A percentile compares a stretch with the other conserved stretches of the same genome.
Evolutionary conservation across 1,139 yeast genomes (phyloP).

Genomic region (Taphrina betulina): DNA sequence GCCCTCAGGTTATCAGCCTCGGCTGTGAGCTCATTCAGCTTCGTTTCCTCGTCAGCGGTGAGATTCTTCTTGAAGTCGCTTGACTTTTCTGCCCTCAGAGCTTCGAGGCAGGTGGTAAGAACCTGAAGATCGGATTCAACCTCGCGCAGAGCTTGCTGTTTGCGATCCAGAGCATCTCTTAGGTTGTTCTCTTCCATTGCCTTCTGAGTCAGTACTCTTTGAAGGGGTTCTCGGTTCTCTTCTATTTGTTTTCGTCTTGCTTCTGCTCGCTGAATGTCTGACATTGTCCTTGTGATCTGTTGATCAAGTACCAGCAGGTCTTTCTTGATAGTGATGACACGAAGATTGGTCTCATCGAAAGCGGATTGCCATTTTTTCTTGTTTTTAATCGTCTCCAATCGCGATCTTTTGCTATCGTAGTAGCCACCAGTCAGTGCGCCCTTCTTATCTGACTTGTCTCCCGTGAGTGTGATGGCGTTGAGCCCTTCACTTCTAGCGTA

Average conservation of each 20-base stretch:
- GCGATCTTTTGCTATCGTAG: conserved; percentile 64
- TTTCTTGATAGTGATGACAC: conserved; percentile 47
- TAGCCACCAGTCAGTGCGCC: conserved; percentile 92
- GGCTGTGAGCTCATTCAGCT: conserved; percentile 42
- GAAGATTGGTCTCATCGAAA: conserved; percentile 47
- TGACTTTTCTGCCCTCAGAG: conserved; percentile 54
- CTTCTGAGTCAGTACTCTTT: conserved; percentile 49
- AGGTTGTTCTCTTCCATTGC: conserved; percentile 48
- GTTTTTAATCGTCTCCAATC: conserved; percentile 66
- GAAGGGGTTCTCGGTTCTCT: conserved; percentile 51
- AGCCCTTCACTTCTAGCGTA: conserved; percentile 62
- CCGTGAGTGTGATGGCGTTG: conserved; percentile 83
- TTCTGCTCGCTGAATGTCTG: conserved; percentile 52
- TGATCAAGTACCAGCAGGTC: conserved; percentile 49
- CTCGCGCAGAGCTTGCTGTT: conserved; percentile 38
- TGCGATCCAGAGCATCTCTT: conserved; percentile 30
- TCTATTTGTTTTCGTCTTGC: conserved; percentile 49
- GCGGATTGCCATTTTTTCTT: conserved; percentile 57
- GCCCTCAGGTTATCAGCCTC: conserved; percentile 46
- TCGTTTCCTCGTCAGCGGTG: conserved; percentile 50
- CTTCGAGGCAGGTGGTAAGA: conserved; percentile 42
- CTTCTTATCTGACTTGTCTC: conserved; percentile 78
- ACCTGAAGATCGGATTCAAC: conserved; percentile 43
- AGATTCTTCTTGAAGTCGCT: conserved; percentile 59
- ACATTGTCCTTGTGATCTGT: conserved; percentile 51